Evolutionary conservation across 148 eudicot species (phyloP), one percentile per base, ranked within the genome.

Genomic region (Silene uniflora): DNA sequence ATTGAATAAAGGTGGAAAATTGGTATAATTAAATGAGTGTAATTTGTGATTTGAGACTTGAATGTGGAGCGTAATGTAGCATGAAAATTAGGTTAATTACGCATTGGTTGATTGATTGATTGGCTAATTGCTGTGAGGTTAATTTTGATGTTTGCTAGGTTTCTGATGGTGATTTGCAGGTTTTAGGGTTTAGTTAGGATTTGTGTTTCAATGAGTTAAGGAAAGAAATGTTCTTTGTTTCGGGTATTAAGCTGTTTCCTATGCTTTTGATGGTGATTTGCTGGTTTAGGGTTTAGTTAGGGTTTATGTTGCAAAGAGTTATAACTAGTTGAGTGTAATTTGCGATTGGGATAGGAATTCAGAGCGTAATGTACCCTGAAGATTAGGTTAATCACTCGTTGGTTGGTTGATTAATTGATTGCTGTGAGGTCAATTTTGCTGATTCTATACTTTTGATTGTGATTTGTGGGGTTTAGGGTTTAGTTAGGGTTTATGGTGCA

Each of bases 101-200:
- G 44, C 44, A 39, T 39, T 39, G 44, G 44, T 39, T 39, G 44
- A 39, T 39, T 39, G 5, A 2, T 18, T 67, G 49, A 7, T 18
- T 39, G 11, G 1, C 4, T 32, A 23, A 35, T 67, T 3, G 8
- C 18, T 25, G 29, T 6, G 29, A 12, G 67, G 9, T 64, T 14
- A 4, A 16, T 64, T 27, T 27, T 25, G 42, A 6, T 6, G 1
- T 25, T 67, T 7, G 44, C 8, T 39, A 39, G 8, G 44, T 7
- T 39, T 39, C 44, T 39, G 44, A 39, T 22, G 27, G 11, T 23
- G 24, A 39, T 39, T 39, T 39, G 22, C 19, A 9, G 56, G 56
- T 2, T 49, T 66, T 46, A 69, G 58, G 72, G 72, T 52, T 71
- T 71, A 5, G 12, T 24, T 52, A 71, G 62, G 73, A 61, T 71